A percentile compares a stretch with the other conserved stretches of the same genome.
Evolutionary conservation across 2,329 filamentous ascomycete genomes (phyloP).

Genomic region (Aspergillus fijiensis): DNA sequence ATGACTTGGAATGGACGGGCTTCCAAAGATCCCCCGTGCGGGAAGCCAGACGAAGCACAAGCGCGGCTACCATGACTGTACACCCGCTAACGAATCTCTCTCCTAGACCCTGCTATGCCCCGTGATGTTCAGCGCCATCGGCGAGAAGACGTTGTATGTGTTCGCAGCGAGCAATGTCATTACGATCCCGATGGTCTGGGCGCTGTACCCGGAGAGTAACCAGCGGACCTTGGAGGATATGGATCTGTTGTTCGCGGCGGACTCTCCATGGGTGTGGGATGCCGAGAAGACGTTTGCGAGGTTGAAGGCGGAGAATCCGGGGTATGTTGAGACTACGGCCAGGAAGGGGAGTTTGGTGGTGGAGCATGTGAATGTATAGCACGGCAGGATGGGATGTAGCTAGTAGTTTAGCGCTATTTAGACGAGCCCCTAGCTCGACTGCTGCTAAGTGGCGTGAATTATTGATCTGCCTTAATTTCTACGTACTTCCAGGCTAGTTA

Average conservation of each 20-base stretch:
- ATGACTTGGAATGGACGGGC: no score
- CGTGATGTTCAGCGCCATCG: constrained; percentile 62
- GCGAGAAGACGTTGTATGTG: constrained; percentile 71
- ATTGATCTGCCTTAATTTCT: no score
- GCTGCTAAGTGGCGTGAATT: no score
- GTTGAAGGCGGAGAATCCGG: constrained; percentile 62
- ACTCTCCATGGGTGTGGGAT: constrained; percentile 69
- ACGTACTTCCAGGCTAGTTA: no score
- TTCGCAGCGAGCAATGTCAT: constrained; percentile 68
- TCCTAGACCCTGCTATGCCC: constrained; percentile 52
- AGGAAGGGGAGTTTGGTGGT: constrained; percentile 31
- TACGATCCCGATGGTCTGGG: constrained; percentile 69
- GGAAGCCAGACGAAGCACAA: no score
- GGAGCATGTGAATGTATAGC: constrained; percentile 6
- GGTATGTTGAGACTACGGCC: constrained; percentile 42
- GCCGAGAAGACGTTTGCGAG: constrained; percentile 64
- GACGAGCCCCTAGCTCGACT: no score
- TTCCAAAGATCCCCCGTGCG: no score
- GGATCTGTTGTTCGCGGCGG: constrained; percentile 67
- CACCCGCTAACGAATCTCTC: constrained; percentile 11
- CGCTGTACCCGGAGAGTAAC: constrained; percentile 71
- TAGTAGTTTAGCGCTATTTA: no score
- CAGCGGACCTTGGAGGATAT: constrained; percentile 74
- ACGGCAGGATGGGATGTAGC: no score
- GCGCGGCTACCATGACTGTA: constrained; percentile 10